These are phyloP conservation scores for Metschnikowia reukaufii DNA, from an alignment of 805 yeast genomes.

Conservation along the genomic window DNA sequence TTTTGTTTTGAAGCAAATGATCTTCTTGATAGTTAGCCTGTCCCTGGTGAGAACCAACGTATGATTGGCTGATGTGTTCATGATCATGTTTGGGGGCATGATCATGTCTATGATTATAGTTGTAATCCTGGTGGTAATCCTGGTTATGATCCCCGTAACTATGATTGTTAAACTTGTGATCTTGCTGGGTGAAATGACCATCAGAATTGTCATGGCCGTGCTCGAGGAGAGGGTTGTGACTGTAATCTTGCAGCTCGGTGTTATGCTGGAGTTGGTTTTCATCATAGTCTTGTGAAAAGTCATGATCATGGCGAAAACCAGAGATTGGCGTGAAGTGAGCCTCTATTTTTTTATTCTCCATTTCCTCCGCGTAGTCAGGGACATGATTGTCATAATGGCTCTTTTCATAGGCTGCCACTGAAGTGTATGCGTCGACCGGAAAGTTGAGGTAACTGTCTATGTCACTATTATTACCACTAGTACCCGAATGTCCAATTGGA, in stretches of 20 bases:
- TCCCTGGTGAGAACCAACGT: constrained; percentile 1
- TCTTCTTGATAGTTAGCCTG: background rate
- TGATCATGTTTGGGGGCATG: constrained; percentile 1
- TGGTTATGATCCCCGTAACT: background rate
- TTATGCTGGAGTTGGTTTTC: background rate
- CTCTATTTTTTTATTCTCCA: constrained; percentile 9
- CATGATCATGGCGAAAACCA: background rate
- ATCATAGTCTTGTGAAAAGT: background rate
- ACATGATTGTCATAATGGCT: background rate
- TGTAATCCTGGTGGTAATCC: constrained; percentile 1
- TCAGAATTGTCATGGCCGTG: background rate
- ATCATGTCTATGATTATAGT: background rate
- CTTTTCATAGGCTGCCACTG: constrained; percentile 4
- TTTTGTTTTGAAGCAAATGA: background rate
- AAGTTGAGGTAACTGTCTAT: constrained; percentile 11
- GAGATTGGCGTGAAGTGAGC: constrained; percentile 15
- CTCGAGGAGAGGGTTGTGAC: background rate
- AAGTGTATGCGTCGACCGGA: constrained; percentile 9
- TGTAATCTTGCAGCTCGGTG: constrained; percentile 3
- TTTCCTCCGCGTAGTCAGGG: constrained; percentile 1
- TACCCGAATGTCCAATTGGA: constrained; percentile 8
- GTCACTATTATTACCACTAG: constrained; percentile 11
- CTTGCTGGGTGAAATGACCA: background rate
- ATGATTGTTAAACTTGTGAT: background rate
- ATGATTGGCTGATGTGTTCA: background rate